Percentiles rank a stretch among this genome's conserved stretches.
Evolutionary conservation across 2,329 filamentous ascomycete species (phyloP).

Genomic region (Scytalidium lignicola): DNA sequence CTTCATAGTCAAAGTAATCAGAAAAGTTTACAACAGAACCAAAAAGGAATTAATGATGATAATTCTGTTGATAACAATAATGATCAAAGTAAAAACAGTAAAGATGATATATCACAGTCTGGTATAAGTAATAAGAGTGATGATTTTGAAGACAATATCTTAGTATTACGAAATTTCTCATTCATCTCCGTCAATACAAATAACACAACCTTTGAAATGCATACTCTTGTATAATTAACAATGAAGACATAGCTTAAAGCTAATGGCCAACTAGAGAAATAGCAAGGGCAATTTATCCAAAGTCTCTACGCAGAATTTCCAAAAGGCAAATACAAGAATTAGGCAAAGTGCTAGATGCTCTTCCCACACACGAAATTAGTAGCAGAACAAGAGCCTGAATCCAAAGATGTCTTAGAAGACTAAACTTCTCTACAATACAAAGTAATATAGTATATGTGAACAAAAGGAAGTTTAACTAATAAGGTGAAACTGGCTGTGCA

Average conservation of each 20-base stretch:
- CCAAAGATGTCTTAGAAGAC: conserved; percentile 9
- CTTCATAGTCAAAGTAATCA: conserved; percentile 15
- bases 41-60: conserved; percentile 3
- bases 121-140: conserved; percentile 3
- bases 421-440: conserved; percentile 16
- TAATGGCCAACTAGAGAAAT: conserved; percentile 21
- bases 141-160: conserved; percentile 30
- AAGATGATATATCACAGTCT: conserved; percentile 10
- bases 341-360: conserved; percentile 14
- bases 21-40: background rate
- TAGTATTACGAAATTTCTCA: conserved; percentile 30
- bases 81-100: too few species aligned
- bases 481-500: conserved; percentile 5
- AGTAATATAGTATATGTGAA: conserved; percentile 14
- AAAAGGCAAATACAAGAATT: conserved; percentile 16
- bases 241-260: conserved; percentile 27
- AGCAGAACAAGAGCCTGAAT: conserved; percentile 10
- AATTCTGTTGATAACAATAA: too few species aligned
- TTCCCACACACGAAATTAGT: conserved; percentile 17
- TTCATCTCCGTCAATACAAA: conserved; percentile 26
- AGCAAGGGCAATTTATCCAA: conserved; percentile 25
- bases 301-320: conserved; percentile 21
- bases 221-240: conserved; percentile 34
- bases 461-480: conserved; percentile 11
- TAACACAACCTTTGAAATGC: conserved; percentile 34